Evolutionary conservation across 164 flowering plant species (phyloP).

Genomic region (Magnolia changhungtana): DNA sequence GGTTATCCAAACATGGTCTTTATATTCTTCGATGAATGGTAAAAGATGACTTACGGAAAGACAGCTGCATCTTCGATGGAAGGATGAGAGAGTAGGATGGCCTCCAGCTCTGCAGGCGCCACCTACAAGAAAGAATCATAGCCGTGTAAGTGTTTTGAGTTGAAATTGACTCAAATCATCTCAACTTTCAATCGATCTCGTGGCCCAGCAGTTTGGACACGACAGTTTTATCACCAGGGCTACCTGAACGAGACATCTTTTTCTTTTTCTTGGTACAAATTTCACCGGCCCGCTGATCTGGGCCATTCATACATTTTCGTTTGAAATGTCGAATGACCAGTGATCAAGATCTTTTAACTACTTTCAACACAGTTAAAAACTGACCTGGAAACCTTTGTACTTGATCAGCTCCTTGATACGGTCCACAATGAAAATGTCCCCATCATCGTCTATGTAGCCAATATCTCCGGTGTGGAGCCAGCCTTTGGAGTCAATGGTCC

Average conservation of each 20-base stretch:
- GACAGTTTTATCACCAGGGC: too few relatives aligned
- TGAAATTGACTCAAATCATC: too few relatives aligned
- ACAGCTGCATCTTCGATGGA: constrained; percentile 93
- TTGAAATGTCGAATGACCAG: too few relatives aligned
- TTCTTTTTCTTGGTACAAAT: too few relatives aligned
- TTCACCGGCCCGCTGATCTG: too few relatives aligned
- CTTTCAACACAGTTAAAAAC: not conserved
- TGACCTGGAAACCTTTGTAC: constrained; percentile 94
- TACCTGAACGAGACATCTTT: too few relatives aligned
- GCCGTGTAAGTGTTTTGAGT: not conserved
- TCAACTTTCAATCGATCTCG: too few relatives aligned
- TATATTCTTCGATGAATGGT: not conserved
- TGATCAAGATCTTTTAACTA: too few relatives aligned
- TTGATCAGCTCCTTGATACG: constrained; percentile 95
- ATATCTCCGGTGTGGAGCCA: constrained; percentile 99
- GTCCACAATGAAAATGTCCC: constrained; percentile 85
- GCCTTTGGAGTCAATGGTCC: constrained; percentile 64
- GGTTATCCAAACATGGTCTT: not conserved
- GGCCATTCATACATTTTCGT: too few relatives aligned
- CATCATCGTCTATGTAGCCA: constrained; percentile 94
- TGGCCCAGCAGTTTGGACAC: too few relatives aligned
- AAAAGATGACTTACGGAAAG: constrained; percentile 52
- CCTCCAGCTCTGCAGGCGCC: constrained; percentile 98
- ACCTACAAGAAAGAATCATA: constrained; percentile 42
- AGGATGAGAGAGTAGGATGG: constrained; percentile 75